Base-by-base conservation (phyloP, 192 early-diverging fungal genomes). In the Backusella tarrabulga region DNA sequence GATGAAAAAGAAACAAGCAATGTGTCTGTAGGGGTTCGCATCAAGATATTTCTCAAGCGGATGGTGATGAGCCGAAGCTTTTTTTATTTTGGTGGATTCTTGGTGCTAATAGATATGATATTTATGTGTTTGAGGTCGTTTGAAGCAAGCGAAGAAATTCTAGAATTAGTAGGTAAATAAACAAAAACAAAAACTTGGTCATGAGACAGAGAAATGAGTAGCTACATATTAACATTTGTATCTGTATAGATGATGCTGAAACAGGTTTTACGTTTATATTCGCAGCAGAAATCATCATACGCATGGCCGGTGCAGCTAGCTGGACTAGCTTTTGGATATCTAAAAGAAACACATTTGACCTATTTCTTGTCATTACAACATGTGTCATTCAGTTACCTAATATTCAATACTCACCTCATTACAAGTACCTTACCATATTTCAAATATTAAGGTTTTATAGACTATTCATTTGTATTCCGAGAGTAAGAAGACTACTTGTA, bases 401-500 rank as follows among this genome's bases (percentile, higher is more conserved):
- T 23, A 87, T 89, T 68, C 85, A 83, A 15, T 71, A 76, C 17
- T 82, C 81, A 0, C 36, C 14, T 19, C 54, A 42, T 5, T 89
- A 87, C 69, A 79, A 80, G 36, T 89, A 89, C 34, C 73, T 89
- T n/a, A 87, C 88, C 7, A 74, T 86, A 4, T 89, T 89, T 75
- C 88, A 87, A 69, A 81, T 87, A 0, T 14, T 85, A 5, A 72
- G 88, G 11, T 68, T 83, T 4, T 89, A 89, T 72, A 74, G 88
- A 8, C 74, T 86, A 8, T 77, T 89, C 15, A 80, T 87, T 42
- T 87, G 83, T 42, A 63, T 86, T 32, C 83, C 85, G 15, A 82
- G 86, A 8, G 73, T 89, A 15, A 77, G 77, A 34, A 75, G 76
- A 46, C 67, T 86, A 69, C 79, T 89, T 73, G 88, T 87, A 85